Base-by-base conservation (phyloP, 108 stramenopile species). In the Pseudonitzschia delicatissima region DNA sequence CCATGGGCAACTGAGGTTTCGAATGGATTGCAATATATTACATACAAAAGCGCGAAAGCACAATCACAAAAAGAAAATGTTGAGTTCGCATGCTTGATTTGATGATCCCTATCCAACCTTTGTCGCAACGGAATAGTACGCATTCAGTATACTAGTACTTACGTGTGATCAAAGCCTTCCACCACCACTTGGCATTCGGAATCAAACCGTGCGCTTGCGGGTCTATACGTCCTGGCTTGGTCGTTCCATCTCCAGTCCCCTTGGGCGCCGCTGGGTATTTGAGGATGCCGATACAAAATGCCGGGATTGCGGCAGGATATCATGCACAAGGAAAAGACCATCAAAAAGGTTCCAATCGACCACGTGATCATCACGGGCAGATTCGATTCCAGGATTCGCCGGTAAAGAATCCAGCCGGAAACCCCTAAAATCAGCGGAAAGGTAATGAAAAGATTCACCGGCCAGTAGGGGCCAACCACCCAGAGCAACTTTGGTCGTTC, bases 391-490 rank as follows among this genome's bases (percentile, higher is more conserved):
- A 26, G 77, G 65, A 0, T 70, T 13, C 2, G 68, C 67, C 87
- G 85, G 88, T 8, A 77, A 52, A 3, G 83, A 6, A 45, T 73
- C 61, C 34, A 90, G 12, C 73, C 47, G 1, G 81, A 82, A 44
- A 74, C 65, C 65, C 76, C 82, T 47, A 93, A 72, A 67, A 97
- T 93, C 40, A 97, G 77, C 11, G 91, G 91, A 67, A 87, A 94
- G 0, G 96, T 97, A 2, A 97, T 72, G 57, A 75, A 84, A 23
- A 89, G 42, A 0, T 92, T 79, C 83, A 97, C 88, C n/a, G 96
- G 93, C 96, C 96, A 97, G 63, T 86, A 97, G 23, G 96, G 96
- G 20, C 96, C 96, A 15, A 90, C 76, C 15, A 95, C 79, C 13
- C 74, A 76, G 68, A 71, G 73, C 68, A 83, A 71, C 20, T 48